These are phyloP conservation scores for Cercospora sp. DNA, from an alignment of 2,329 filamentous ascomycete species.

Conservation along the genomic window DNA sequence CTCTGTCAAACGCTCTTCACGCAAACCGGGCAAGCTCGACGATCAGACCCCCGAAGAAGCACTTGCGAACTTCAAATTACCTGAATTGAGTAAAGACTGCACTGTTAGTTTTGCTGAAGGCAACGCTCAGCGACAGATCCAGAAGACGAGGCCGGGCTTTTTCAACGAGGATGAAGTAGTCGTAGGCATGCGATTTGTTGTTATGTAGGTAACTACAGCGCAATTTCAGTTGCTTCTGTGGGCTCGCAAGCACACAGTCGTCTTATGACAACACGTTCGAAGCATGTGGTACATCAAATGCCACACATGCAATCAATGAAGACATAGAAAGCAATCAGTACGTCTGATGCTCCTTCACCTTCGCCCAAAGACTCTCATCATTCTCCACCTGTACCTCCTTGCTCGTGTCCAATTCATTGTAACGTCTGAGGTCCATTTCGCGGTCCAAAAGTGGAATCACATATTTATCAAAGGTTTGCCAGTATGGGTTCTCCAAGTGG, in stretches of 20 bases:
- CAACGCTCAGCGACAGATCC: conserved; percentile 42
- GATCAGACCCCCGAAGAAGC: conserved; percentile 15
- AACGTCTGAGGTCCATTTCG: conserved; percentile 67
- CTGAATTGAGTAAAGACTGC: conserved; percentile 28
- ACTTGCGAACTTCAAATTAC: conserved; percentile 26
- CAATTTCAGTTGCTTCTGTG: not conserved
- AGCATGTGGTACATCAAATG: not conserved
- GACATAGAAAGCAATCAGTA: conserved; percentile 13
- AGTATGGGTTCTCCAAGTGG: conserved; percentile 62
- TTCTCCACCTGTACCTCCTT: conserved; percentile 41
- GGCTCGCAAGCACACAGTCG: not conserved
- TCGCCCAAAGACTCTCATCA: conserved; percentile 38
- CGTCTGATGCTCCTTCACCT: conserved; percentile 39
- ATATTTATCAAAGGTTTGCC: conserved; percentile 75
- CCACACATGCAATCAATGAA: not conserved
- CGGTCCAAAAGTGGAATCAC: conserved; percentile 67
- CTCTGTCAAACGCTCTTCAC: not conserved
- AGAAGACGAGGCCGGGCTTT: conserved; percentile 41
- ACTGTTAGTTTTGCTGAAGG: conserved; percentile 30
- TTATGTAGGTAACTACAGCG: conserved; percentile 30
- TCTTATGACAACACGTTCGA: not conserved
- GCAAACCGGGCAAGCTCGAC: conserved; percentile 5
- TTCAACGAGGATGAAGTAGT: conserved; percentile 47
- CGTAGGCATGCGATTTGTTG: conserved; percentile 46
- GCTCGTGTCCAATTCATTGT: conserved; percentile 62